These are phyloP conservation scores for Backusella westeae DNA, from an alignment of 192 early-diverging fungal genomes.

Conservation along the genomic window DNA sequence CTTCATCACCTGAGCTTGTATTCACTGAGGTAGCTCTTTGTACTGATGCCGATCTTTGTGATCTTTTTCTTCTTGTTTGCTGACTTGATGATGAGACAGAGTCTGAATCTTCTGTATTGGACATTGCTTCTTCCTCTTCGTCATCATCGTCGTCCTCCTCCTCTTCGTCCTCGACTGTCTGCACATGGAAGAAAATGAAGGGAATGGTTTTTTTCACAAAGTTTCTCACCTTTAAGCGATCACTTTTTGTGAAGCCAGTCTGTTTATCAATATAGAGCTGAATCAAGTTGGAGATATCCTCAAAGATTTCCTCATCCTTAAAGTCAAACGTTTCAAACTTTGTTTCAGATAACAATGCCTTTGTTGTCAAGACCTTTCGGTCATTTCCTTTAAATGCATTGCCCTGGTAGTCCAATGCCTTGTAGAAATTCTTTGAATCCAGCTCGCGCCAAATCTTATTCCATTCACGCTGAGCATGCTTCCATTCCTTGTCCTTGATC, in stretches of 20 bases:
- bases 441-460: constrained; percentile 96
- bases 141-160: constrained; percentile 43
- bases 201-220: constrained; percentile 74
- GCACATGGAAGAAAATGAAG: constrained; percentile 54
- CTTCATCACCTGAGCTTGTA: constrained; percentile 3
- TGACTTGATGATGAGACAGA: constrained; percentile 18
- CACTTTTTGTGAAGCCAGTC: constrained; percentile 44
- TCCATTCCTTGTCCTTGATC: constrained; percentile 99
- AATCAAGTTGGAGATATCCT: constrained; percentile 73
- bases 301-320: constrained; percentile 67
- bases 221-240: constrained; percentile 71
- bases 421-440: constrained; percentile 90
- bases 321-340: constrained; percentile 78
- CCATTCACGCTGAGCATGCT: constrained; percentile 83
- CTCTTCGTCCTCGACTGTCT: constrained; percentile 30
- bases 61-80: constrained; percentile 16
- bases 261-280: constrained; percentile 63
- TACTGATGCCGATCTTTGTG: not conserved
- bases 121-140: constrained; percentile 35
- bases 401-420: constrained; percentile 92
- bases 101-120: constrained; percentile 42
- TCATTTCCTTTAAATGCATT: constrained; percentile 85
- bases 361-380: constrained; percentile 71
- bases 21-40: not conserved
- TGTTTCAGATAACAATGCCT: constrained; percentile 76